These are phyloP conservation scores for Talaromyces piceae DNA, from an alignment of 2,329 filamentous ascomycete species.

Conservation along the genomic window DNA sequence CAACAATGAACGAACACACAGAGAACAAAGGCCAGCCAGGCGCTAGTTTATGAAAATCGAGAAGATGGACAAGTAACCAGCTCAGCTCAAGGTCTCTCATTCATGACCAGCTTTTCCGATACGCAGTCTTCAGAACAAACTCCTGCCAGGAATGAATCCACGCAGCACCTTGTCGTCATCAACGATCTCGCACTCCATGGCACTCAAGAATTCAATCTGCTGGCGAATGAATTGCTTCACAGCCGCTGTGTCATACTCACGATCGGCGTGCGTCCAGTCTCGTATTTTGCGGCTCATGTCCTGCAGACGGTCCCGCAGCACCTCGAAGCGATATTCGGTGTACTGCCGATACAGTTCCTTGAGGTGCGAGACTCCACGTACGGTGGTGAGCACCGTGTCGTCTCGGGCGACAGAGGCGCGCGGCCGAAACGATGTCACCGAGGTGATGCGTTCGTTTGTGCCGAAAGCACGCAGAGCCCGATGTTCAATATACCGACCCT, in stretches of 20 bases:
- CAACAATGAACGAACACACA: not conserved
- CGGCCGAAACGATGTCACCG: conserved; percentile 60
- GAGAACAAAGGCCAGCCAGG: no score
- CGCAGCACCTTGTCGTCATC: conserved; percentile 32
- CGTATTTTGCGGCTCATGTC: conserved; percentile 18
- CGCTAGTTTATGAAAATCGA: no score
- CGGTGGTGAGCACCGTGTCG: conserved; percentile 54
- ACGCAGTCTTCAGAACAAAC: no score
- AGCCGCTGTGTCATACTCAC: conserved; percentile 24
- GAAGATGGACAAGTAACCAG: no score
- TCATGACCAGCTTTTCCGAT: conserved; percentile 18
- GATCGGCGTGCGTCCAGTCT: conserved; percentile 25
- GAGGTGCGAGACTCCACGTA: conserved; percentile 52
- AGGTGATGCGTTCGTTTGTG: conserved; percentile 55
- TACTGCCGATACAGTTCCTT: conserved; percentile 55
- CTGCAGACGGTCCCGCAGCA: conserved; percentile 51
- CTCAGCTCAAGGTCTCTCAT: not conserved
- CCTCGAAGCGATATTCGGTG: conserved; percentile 55
- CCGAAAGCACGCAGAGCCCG: conserved; percentile 54
- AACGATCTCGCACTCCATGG: conserved; percentile 43
- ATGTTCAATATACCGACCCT: conserved; percentile 61
- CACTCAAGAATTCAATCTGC: conserved; percentile 25
- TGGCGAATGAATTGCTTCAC: conserved; percentile 21
- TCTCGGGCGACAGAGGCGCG: conserved; percentile 48
- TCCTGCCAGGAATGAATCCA: conserved; percentile 27